Evolutionary conservation across 768 basidiomycete genomes (phyloP).

Genomic region (Kwoniella pini): DNA sequence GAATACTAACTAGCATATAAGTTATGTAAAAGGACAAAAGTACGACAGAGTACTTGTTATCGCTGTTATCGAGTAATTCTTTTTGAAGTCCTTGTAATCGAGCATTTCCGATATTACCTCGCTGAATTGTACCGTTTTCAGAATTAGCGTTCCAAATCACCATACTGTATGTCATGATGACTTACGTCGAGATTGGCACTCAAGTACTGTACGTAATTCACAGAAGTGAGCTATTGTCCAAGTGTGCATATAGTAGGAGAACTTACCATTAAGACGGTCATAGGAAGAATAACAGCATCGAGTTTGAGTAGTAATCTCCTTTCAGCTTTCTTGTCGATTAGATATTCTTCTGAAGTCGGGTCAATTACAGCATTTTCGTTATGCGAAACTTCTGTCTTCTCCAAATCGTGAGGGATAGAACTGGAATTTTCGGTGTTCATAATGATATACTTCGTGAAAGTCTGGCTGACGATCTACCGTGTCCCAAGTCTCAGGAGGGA

Average conservation of each 20-base stretch:
- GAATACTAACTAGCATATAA: conserved; percentile 55
- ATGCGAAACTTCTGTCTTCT: not conserved
- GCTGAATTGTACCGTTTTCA: not conserved
- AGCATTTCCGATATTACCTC: conserved; percentile 75
- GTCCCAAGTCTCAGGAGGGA: too few species aligned
- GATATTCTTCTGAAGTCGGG: not conserved
- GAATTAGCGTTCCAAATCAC: not conserved
- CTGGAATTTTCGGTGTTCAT: too few species aligned
- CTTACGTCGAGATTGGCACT: not conserved
- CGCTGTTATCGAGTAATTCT: conserved; percentile 73
- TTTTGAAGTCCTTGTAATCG: conserved; percentile 70
- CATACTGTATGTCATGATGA: not conserved
- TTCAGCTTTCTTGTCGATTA: not conserved
- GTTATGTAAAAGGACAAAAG: conserved; percentile 68
- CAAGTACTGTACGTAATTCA: not conserved
- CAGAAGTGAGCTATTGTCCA: not conserved
- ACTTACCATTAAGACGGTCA: not conserved
- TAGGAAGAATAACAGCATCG: not conserved
- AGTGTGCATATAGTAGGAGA: not conserved
- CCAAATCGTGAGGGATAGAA: not conserved
- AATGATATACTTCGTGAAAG: too few species aligned
- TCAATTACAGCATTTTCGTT: not conserved
- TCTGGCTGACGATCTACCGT: too few species aligned
- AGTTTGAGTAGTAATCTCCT: not conserved
- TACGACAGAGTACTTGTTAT: conserved; percentile 17